Base-by-base conservation (phyloP, 176 grass and related monocot species). In the Elaeis guineensis region DNA sequence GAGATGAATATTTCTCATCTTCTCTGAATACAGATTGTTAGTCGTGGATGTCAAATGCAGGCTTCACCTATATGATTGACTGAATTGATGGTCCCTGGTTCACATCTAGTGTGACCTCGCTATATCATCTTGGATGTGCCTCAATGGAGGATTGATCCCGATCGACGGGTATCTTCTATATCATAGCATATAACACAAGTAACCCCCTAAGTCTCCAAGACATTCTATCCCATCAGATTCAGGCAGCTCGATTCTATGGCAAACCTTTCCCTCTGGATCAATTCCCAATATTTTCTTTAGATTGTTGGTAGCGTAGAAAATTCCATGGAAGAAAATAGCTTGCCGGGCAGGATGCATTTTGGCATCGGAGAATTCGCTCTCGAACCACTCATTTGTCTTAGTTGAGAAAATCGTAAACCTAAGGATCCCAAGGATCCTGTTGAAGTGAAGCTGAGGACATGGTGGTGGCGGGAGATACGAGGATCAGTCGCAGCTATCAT, bases 391-490 rank as follows among this genome's bases (percentile, higher is more conserved):
- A 3, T 50, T 28, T 5, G 52, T 57, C 32, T 58, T 54, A 17
- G 72, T 65, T 3, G 61, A 74, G 52, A 65, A 65, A 0, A 74
- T 62, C 32, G 49, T 59, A 8, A 74, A 59, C 25, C 22, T 22
- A 22, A n/a, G n/a, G n/a, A n/a, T n/a, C 61, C 48, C 61, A 28
- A 22, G 30, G 11, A 26, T 52, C 29, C 71, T 25, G 55, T 28
- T n/a, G n/a, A n/a, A n/a, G n/a, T 17, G 3, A 65, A 65, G 32
- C 56, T 65, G 1, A 58, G 71, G 0, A 65, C 71, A 74, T 57
- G 61, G 52, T 64, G 64, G 6, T 51, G 52, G 2, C 52, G 51
- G 1, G 30, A 20, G 16, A 30, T 20, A 16, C 29, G 71, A 35
- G 17, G 61, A 21, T 64, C 50, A 50, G 56, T 55, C 51, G 20